Evolutionary conservation across 495 filamentous ascomycete genomes (phyloP).

Genomic region (Paragyromitra xinjiangensis): DNA sequence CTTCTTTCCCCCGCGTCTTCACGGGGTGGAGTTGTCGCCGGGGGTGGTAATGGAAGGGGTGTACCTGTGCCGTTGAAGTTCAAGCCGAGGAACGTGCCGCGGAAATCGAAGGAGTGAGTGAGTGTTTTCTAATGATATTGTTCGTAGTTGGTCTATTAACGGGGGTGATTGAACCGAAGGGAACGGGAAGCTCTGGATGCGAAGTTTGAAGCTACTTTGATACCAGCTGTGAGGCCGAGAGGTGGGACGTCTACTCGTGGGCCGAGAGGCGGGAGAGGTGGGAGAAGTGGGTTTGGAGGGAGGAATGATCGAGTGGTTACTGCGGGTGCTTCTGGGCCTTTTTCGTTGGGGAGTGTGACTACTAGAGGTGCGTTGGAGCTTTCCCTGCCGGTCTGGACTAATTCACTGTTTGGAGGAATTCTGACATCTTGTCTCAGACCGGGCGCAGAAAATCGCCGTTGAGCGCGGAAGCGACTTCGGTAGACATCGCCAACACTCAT

Average conservation of each 20-base stretch:
- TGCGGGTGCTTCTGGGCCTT: conserved; percentile 46
- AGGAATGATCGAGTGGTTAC: neutral
- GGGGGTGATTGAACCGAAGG: conserved; percentile 1
- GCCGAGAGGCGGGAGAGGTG: conserved; percentile 42
- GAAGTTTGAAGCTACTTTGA: conserved; percentile 36
- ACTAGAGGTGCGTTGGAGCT: conserved; percentile 20
- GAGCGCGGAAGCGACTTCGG: conserved; percentile 35
- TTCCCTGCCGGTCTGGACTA: no score
- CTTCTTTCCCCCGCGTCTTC: conserved; percentile 9
- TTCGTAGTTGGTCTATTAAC: neutral
- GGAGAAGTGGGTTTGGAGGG: conserved; percentile 29
- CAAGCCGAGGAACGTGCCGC: conserved; percentile 45
- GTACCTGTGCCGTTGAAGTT: conserved; percentile 45
- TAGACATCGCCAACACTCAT: neutral
- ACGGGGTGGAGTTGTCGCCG: neutral
- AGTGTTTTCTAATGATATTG: neutral
- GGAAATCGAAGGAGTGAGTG: conserved; percentile 53
- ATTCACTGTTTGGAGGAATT: neutral
- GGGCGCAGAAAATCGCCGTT: conserved; percentile 38
- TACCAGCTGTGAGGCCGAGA: conserved; percentile 8
- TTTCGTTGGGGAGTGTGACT: conserved; percentile 52
- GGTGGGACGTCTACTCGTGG: conserved; percentile 13
- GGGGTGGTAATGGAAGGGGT: neutral
- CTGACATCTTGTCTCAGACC: conserved; percentile 8
- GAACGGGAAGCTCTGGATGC: conserved; percentile 54